Evolutionary conservation across 2,329 filamentous ascomycete species (phyloP).

Genomic region (Delphinella strobiligena): DNA sequence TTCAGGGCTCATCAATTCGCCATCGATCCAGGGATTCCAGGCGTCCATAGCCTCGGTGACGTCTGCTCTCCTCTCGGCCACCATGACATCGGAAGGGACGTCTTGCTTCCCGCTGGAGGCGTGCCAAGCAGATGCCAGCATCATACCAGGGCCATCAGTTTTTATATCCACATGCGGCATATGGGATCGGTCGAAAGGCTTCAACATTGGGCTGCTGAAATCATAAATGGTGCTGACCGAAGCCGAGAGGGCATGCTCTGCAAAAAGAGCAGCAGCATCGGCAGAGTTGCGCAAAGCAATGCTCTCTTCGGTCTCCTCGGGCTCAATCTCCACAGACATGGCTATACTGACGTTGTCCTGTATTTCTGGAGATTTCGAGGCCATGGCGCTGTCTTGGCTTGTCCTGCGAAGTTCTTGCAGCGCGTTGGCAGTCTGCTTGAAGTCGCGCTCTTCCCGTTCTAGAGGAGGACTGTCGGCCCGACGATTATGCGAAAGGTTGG

Average conservation of each 20-base stretch:
- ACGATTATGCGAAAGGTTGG: conserved; percentile 44
- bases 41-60: conserved; percentile 16
- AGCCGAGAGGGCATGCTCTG: conserved; percentile 36
- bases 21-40: conserved; percentile 18
- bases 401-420: conserved; percentile 46
- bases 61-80: conserved; percentile 14
- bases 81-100: conserved; percentile 10
- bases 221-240: conserved; percentile 28
- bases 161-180: conserved; percentile 1
- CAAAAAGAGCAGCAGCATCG: conserved; percentile 37
- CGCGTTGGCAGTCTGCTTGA: conserved; percentile 85
- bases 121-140: conserved; percentile 1
- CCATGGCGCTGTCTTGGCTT: conserved; percentile 20
- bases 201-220: conserved; percentile 36
- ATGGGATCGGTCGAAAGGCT: conserved; percentile 18
- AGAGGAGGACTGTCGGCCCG: conserved; percentile 77
- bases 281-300: conserved; percentile 39
- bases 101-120: conserved; percentile 2
- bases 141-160: conserved; percentile 1
- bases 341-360: conserved; percentile 20
- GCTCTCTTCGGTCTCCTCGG: conserved; percentile 34
- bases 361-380: conserved; percentile 17
- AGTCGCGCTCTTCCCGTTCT: conserved; percentile 91
- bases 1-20: conserved; percentile 56
- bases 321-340: conserved; percentile 24